Evolutionary conservation across 1,284 basidiomycete species (phyloP), one percentile per base, ranked within the genome.

Genomic region (Ustilago shanxiensis): DNA sequence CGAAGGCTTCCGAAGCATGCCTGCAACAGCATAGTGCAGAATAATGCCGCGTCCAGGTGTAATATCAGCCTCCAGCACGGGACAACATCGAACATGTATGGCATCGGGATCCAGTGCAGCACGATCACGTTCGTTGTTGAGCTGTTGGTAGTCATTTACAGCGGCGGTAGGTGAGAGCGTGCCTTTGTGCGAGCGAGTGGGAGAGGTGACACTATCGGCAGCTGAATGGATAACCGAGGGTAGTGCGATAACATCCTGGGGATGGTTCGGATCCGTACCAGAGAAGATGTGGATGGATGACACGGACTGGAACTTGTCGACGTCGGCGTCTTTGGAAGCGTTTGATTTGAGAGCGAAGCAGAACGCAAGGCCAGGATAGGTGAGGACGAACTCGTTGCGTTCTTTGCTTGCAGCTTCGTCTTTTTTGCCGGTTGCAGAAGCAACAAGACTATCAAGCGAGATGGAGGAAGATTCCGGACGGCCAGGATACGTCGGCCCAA

Each of bases 361-460:
- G 24, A 79, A 79, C 1, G 77, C 77, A 2, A 79, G 62, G 8
- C 77, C 77, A 9, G 77, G 77, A 24, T 79, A 79, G 45, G 56
- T 59, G 39, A 79, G 57, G 26, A 79, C 45, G 31, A 70, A 72
- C 31, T 79, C 77, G 56, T 29, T 61, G 22, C 24, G 50, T 2
- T 59, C 49, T 13, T 60, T 45, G 47, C 51, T 44, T 2, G 35
- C 18, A 3, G 1, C 29, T 6, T 44, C 41, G 7, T 9, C 41
- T 28, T 39, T 66, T 35, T 31, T 37, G 10, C 29, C 44, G 26
- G 31, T 59, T 2, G 62, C 66, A 16, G 33, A 22, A 10, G 59
- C 28, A 2, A 65, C 66, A 0, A 66, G 53, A 18, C 64, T 66
- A 16, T 61, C 54, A 5, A 50, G 31, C 1, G 58, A 50, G 33